A percentile compares a stretch with the other conserved stretches of the same genome.
Conservation (phyloP, 2,329 filamentous ascomycete species). For the Chalaropsis thielavioides region DNA sequence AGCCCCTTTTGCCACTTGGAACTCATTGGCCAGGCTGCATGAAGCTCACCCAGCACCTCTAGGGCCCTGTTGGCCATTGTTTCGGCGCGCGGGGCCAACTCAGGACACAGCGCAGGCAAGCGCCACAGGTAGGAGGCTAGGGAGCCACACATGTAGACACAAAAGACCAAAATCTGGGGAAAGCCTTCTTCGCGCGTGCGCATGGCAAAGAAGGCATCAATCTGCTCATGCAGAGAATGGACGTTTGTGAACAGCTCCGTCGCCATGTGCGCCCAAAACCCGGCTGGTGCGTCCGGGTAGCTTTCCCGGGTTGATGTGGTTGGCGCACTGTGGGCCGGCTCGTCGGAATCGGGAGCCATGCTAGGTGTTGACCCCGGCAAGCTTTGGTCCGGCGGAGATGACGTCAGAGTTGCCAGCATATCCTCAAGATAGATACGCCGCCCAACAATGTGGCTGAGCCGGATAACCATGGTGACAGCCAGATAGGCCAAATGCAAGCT, state of each 20-base stretch:
- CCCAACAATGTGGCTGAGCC: constrained; percentile 27
- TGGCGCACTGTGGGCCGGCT: constrained; percentile 4
- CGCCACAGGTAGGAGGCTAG: constrained; percentile 25
- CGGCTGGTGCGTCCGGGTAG: constrained; percentile 19
- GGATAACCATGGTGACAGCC: constrained; percentile 25
- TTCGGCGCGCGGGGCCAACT: constrained; percentile 21
- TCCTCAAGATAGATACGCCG: constrained; percentile 25
- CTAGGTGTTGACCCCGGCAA: constrained; percentile 13
- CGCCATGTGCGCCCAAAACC: constrained; percentile 23
- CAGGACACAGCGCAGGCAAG: constrained; percentile 23
- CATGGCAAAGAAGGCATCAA: constrained; percentile 24
- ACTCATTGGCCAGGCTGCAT: constrained; percentile 22
- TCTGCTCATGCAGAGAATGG: constrained; percentile 26
- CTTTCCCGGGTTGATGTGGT: constrained; percentile 9
- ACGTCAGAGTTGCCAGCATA: constrained; percentile 20
- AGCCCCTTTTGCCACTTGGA: constrained; percentile 20
- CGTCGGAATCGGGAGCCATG: constrained; percentile 14
- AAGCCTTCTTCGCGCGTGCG: constrained; percentile 24
- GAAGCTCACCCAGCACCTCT: constrained; percentile 21
- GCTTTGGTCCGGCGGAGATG: constrained; percentile 3
- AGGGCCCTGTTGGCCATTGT: constrained; percentile 21
- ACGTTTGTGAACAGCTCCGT: constrained; percentile 27
- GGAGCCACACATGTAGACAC: constrained; percentile 29
- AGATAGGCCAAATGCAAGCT: constrained; percentile 26
- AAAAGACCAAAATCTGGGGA: constrained; percentile 28